Conservation (phyloP, 2,329 filamentous ascomycete species). For the Neurospora crassa region DNA sequence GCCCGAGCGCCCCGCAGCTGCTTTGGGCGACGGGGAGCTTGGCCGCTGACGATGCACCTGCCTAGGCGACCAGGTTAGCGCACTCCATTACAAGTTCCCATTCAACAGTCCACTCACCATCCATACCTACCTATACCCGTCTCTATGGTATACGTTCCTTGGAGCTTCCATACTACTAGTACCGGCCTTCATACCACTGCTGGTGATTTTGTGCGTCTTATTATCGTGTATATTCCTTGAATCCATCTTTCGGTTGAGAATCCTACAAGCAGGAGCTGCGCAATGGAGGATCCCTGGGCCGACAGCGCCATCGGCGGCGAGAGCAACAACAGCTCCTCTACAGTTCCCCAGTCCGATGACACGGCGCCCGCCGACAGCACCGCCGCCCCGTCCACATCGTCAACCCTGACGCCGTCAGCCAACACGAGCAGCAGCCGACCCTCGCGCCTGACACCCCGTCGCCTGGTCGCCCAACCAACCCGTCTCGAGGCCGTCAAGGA, state of each 20-base stretch:
- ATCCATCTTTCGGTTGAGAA: background rate
- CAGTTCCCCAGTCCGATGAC: constrained; percentile 15
- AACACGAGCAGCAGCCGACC: constrained; percentile 26
- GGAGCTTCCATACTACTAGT: background rate
- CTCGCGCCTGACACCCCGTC: constrained; percentile 42
- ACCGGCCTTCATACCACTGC: background rate
- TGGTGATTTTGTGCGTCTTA: background rate
- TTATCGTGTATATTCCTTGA: background rate
- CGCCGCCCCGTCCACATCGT: constrained; percentile 1
- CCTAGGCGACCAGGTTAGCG: background rate
- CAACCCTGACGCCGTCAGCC: constrained; percentile 11
- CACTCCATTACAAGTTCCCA: background rate
- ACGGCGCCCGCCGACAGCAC: constrained; percentile 1
- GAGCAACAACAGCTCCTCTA: constrained; percentile 20
- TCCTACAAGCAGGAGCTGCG: background rate
- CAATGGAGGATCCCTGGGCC: constrained; percentile 41
- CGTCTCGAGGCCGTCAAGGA: constrained; percentile 70
- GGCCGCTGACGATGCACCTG: background rate
- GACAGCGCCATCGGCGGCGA: constrained; percentile 29
- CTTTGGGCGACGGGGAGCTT: background rate
- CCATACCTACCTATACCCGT: background rate
- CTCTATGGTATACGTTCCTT: background rate
- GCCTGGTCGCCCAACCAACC: constrained; percentile 65
- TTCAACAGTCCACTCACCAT: background rate
- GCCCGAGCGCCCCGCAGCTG: background rate